Base-by-base conservation (phyloP, 2,329 filamentous ascomycete genomes). In the Fusarium robinianum region DNA sequence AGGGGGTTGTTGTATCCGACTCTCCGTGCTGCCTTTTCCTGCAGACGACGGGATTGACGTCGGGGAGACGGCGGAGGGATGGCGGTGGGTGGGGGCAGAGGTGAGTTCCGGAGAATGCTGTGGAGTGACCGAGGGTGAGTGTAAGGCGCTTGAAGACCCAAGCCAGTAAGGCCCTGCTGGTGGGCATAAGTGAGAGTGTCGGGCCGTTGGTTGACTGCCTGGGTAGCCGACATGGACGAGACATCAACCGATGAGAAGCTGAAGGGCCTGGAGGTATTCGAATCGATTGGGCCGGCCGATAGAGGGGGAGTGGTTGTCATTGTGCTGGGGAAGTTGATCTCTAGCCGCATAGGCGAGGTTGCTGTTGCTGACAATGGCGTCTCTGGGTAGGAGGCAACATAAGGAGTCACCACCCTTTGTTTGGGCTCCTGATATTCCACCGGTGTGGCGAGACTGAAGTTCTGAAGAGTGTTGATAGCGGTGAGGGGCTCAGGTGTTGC, bases 61-160 rank as follows among this genome's bases (percentile, higher is more conserved):
- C 74, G 71, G 2, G 79, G 76, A 1, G 80, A 81, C 5, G 71
- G 65, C 2, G 79, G 77, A 7, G 77, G 75, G 21, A 69, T 68
- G 3, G 76, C 71, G 14, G 67, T 77, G 3, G 70, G 65, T 1
- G 79, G 77, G 14, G 80, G 79, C 6, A 85, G 70, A 12, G 82
- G 82, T 5, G 82, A 85, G 70, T 85, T 85, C 39, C 81, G 78
- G 15, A 85, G 73, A 57, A 85, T 85, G 64, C 80, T 84, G 62
- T 79, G 81, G 8, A 85, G 74, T 27, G 72, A 70, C 42, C 75
- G 74, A 22, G 81, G 77, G 50, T 81, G 81, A 2, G 71, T 77
- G 57, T 85, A 85, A 3, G 82, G 82, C 3, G 75, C 68, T 16
- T 68, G 69, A 4, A 53, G 31, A 15, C 40, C 48, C n/a, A 55